phyloP scores from a whole-genome alignment of 345 rosid genomes.

The Pseudoturritis turrita region DNA sequence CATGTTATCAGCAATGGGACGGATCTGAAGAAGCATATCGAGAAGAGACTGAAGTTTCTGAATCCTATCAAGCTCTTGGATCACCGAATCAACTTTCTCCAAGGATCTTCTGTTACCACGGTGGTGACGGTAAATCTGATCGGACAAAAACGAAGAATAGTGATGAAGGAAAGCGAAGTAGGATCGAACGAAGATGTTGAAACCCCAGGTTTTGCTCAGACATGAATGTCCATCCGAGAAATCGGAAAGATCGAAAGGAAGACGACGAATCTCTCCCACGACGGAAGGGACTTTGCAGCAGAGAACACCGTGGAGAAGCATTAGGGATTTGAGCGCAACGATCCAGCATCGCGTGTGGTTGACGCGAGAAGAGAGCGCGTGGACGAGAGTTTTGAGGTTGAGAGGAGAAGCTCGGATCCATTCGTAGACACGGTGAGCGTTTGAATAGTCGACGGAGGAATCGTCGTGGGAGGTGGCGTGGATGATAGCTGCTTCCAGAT shows the following conservation, averaged over 20 bases:
- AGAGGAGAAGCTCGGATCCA: conserved; percentile 63
- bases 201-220: conserved; percentile 47
- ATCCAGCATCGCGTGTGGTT: conserved; percentile 63
- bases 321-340: conserved; percentile 66
- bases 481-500: conserved; percentile 66
- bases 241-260: conserved; percentile 67
- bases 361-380: conserved; percentile 47
- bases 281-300: conserved; percentile 47
- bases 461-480: conserved; percentile 86
- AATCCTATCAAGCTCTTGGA: conserved; percentile 36
- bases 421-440: conserved; percentile 52
- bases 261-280: conserved; percentile 37
- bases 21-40: conserved; percentile 54
- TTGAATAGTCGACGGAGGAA: conserved; percentile 47
- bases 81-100: not conserved
- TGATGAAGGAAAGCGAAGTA: conserved; percentile 61
- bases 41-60: conserved; percentile 49
- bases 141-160: conserved; percentile 37
- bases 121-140: conserved; percentile 7
- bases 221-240: conserved; percentile 50
- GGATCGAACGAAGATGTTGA: conserved; percentile 51
- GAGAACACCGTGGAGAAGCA: conserved; percentile 72
- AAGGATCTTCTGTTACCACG: not conserved
- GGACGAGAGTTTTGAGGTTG: conserved; percentile 48
- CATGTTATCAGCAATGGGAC: conserved; percentile 51